Evolutionary conservation across 1,284 basidiomycete genomes (phyloP).

Genomic region (Caloboletus inedulis): DNA sequence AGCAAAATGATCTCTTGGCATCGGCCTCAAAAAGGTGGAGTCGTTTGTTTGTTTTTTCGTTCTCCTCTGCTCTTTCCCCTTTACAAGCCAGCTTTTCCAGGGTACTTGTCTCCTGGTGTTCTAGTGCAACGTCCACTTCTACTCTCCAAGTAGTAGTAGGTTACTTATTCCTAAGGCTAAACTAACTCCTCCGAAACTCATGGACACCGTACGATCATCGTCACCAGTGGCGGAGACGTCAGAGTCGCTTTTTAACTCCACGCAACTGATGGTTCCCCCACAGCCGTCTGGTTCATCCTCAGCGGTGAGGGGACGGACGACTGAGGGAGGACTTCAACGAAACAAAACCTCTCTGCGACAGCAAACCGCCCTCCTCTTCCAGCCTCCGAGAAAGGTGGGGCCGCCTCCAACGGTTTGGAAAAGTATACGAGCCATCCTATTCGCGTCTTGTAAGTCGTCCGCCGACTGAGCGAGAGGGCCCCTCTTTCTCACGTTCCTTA

Average conservation of each 20-base stretch:
- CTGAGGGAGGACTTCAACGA: neutral
- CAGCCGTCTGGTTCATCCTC: slow-evolving; percentile 15
- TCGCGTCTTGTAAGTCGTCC: slow-evolving; percentile 46
- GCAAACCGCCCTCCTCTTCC: slow-evolving; percentile 22
- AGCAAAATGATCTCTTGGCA: neutral
- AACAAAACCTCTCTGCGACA: slow-evolving; percentile 14
- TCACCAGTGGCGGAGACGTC: slow-evolving; percentile 18
- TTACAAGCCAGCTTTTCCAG: neutral
- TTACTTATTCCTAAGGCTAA: neutral
- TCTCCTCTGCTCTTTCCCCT: neutral
- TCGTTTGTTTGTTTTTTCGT: neutral
- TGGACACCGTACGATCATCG: slow-evolving; percentile 14
- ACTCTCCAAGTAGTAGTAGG: slow-evolving; percentile 7
- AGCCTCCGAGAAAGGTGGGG: slow-evolving; percentile 39
- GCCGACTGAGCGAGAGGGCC: too few species aligned
- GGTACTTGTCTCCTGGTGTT: neutral
- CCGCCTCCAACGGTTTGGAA: slow-evolving; percentile 40
- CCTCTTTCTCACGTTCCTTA: slow-evolving; percentile 3
- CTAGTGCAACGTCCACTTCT: neutral
- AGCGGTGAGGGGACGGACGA: slow-evolving; percentile 5
- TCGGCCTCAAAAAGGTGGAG: slow-evolving; percentile 14
- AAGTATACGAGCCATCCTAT: slow-evolving; percentile 49
- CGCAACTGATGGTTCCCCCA: slow-evolving; percentile 1
- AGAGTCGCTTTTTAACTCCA: slow-evolving; percentile 7
- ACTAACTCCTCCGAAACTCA: slow-evolving; percentile 5